These are phyloP conservation scores for Aspergillus incahuasiensis DNA, from an alignment of 495 filamentous ascomycete genomes.

Conservation along the genomic window DNA sequence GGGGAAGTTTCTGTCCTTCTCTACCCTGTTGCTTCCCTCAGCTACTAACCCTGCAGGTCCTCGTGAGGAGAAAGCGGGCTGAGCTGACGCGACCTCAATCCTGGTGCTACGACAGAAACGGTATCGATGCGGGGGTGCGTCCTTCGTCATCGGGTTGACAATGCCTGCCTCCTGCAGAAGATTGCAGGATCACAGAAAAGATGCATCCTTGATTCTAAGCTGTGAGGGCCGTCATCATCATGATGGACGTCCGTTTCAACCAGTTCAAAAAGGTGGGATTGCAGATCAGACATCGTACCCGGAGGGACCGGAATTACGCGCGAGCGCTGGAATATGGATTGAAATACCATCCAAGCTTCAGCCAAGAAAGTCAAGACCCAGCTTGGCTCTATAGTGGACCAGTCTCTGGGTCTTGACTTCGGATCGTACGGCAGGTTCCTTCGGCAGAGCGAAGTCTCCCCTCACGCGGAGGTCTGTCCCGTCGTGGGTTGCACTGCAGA, in stretches of 20 bases:
- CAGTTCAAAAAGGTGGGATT: too few species aligned
- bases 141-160: not conserved
- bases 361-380: constrained; percentile 9
- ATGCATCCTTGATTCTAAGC: not conserved
- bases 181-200: too few species aligned
- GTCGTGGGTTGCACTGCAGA: not conserved
- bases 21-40: not conserved
- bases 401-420: not conserved
- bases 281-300: not conserved
- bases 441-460: not conserved
- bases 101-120: not conserved
- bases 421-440: not conserved
- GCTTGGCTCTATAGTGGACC: not conserved
- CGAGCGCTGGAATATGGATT: not conserved
- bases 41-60: not conserved
- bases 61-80: constrained; percentile 2
- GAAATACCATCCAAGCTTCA: constrained; percentile 6
- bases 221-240: not conserved
- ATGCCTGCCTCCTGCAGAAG: not conserved
- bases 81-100: not conserved
- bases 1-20: not conserved
- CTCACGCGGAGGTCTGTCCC: not conserved
- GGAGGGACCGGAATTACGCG: not conserved
- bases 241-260: not conserved
- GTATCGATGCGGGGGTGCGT: constrained; percentile 5